phyloP scores from a whole-genome alignment of 331 rosid species.

The Malus hybrid region DNA sequence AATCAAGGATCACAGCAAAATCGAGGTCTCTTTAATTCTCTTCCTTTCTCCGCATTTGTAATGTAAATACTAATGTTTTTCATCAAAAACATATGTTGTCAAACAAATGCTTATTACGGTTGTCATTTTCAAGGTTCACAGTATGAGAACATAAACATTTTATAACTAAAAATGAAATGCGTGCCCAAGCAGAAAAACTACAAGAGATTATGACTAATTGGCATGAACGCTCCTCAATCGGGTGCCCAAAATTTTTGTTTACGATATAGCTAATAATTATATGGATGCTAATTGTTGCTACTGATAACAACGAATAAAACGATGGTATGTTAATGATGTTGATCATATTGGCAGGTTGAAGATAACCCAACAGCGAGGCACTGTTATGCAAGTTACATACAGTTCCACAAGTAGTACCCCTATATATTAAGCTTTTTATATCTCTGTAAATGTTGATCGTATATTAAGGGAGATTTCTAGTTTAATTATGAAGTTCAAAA shows the following conservation, averaged over 20 bases:
- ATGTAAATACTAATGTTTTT: too few relatives aligned
- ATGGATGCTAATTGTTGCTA: background rate
- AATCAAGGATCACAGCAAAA: background rate
- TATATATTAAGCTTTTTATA: background rate
- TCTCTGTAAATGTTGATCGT: too few relatives aligned
- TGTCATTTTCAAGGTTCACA: too few relatives aligned
- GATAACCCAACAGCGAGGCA: slow-evolving; percentile 20
- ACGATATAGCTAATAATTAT: too few relatives aligned
- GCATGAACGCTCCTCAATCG: background rate
- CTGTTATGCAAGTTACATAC: slow-evolving; percentile 27
- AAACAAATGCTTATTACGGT: too few relatives aligned
- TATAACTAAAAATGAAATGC: too few relatives aligned
- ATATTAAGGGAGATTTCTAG: too few relatives aligned
- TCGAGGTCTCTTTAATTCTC: background rate
- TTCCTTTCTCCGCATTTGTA: background rate
- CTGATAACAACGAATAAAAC: too few relatives aligned
- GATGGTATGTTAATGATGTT: background rate
- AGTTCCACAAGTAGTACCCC: slow-evolving; percentile 22
- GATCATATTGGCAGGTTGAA: background rate
- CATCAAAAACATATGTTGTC: too few relatives aligned
- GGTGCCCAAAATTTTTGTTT: background rate
- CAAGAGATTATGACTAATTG: background rate
- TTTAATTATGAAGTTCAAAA: too few relatives aligned
- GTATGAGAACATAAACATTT: too few relatives aligned
- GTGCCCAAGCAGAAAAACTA: background rate